Conservation (phyloP, 2,329 filamentous ascomycete genomes). For the Simplicillium aogashimaense region DNA sequence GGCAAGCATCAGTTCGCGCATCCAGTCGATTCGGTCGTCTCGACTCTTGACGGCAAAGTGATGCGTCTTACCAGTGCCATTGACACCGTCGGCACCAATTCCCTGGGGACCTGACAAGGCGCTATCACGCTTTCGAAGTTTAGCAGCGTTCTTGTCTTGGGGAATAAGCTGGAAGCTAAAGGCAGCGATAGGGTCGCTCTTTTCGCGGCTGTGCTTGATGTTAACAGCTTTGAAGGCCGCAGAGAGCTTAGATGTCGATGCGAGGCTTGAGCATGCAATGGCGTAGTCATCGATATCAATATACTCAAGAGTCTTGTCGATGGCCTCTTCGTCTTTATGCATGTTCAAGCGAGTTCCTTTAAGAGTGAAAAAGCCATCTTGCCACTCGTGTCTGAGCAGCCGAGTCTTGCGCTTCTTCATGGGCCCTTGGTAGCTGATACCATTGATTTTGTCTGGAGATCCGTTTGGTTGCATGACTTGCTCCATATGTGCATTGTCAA, state of each 20-base stretch:
- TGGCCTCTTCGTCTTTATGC: constrained; percentile 51
- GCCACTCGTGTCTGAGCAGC: constrained; percentile 87
- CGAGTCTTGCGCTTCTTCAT: constrained; percentile 92
- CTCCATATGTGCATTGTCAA: constrained; percentile 34
- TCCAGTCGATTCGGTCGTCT: constrained; percentile 94
- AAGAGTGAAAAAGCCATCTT: constrained; percentile 83
- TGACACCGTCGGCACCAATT: constrained; percentile 33
- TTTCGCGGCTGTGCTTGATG: constrained; percentile 44
- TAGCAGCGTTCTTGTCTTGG: constrained; percentile 45
- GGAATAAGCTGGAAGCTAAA: constrained; percentile 84
- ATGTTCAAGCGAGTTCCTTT: constrained; percentile 65
- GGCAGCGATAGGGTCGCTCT: constrained; percentile 51
- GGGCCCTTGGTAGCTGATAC: constrained; percentile 66
- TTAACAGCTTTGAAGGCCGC: constrained; percentile 78
- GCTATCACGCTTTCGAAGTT: constrained; percentile 45
- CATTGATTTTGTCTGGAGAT: constrained; percentile 28
- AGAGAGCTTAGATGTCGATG: constrained; percentile 69
- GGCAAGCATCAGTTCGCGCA: constrained; percentile 85
- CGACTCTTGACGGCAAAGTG: constrained; percentile 84
- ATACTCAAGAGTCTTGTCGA: constrained; percentile 58
- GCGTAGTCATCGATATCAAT: constrained; percentile 85
- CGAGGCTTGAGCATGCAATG: constrained; percentile 71
- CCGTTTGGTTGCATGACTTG: constrained; percentile 29
- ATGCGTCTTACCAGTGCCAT: constrained; percentile 71
- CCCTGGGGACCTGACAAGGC: constrained; percentile 22